Evolutionary conservation across 495 filamentous ascomycete species (phyloP).

Genomic region (Niebla homalea): DNA sequence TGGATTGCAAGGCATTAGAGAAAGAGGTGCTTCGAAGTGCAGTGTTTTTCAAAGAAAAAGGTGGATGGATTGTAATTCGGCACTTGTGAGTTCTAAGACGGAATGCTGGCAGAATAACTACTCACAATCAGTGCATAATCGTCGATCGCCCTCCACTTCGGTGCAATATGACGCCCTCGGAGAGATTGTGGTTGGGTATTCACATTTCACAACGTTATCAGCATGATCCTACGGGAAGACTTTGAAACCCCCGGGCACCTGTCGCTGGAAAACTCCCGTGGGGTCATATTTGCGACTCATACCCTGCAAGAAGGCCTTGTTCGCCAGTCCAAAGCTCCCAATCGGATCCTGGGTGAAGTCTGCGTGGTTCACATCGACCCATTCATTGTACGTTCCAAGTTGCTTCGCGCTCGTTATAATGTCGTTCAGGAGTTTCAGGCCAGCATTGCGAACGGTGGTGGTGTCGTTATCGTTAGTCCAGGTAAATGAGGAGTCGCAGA

Average conservation of each 20-base stretch:
- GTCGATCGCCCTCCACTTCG: too few species aligned
- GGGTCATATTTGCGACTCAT: conserved; percentile 28
- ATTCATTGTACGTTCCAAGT: conserved; percentile 33
- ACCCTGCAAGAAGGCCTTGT: conserved; percentile 18
- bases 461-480: background rate
- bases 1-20: too few species aligned
- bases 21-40: too few species aligned
- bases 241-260: conserved; percentile 30
- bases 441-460: background rate
- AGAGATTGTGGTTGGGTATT: too few species aligned
- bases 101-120: too few species aligned
- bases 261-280: conserved; percentile 21
- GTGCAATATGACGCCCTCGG: too few species aligned
- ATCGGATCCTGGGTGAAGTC: conserved; percentile 27
- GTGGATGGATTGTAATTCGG: too few species aligned
- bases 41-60: too few species aligned
- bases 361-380: conserved; percentile 42
- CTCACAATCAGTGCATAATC: too few species aligned
- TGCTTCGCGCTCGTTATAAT: conserved; percentile 23
- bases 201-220: too few species aligned
- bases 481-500: background rate
- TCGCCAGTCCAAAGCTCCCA: conserved; percentile 22
- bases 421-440: background rate
- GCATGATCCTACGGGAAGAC: conserved; percentile 5
- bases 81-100: too few species aligned